These are phyloP conservation scores for Fragaria vesca DNA, from an alignment of 306 rosid species.

Conservation along the genomic window DNA sequence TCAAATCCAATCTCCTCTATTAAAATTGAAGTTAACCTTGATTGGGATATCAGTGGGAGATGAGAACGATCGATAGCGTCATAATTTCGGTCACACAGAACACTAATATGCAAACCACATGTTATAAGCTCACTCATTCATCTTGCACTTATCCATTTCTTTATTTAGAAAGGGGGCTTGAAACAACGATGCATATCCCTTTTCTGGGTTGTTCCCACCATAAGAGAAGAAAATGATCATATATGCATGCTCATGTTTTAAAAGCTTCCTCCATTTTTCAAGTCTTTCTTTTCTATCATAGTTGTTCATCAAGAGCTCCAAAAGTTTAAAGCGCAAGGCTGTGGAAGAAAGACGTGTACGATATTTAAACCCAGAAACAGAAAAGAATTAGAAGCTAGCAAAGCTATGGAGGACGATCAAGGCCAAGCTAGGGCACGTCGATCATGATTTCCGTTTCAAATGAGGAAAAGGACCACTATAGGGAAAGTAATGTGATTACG, in stretches of 20 bases:
- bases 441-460: background rate
- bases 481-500: slow-evolving; percentile 30
- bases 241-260: background rate
- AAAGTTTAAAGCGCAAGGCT: background rate
- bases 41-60: background rate
- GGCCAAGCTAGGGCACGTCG: background rate
- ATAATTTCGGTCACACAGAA: background rate
- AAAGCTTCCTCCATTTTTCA: background rate
- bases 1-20: too few species aligned
- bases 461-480: slow-evolving; percentile 30
- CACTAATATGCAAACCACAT: background rate
- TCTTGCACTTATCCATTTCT: background rate
- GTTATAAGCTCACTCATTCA: background rate
- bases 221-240: background rate
- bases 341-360: background rate
- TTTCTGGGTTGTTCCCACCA: background rate
- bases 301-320: background rate
- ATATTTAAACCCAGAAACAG: background rate
- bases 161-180: background rate
- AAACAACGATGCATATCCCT: background rate
- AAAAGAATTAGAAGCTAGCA: background rate
- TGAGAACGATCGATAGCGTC: background rate
- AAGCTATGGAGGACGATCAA: background rate
- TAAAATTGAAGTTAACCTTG: background rate
- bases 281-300: background rate